These are phyloP conservation scores for Lipomyces lipofer DNA, from an alignment of 805 yeast genomes.

Conservation along the genomic window DNA sequence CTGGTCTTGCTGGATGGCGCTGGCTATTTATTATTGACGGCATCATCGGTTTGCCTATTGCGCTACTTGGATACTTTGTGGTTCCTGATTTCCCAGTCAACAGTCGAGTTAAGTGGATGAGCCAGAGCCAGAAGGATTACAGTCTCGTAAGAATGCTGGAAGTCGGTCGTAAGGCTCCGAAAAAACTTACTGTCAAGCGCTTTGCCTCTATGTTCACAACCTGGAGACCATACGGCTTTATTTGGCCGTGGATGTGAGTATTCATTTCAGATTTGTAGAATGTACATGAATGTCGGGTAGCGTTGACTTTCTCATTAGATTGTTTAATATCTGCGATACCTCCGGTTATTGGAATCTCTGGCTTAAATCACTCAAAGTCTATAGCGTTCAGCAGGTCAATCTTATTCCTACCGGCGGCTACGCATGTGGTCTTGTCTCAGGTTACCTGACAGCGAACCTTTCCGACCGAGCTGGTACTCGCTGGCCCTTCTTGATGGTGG, in stretches of 20 bases:
- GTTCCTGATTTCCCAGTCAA: conserved; percentile 66
- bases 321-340: conserved; percentile 17
- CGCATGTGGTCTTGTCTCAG: conserved; percentile 37
- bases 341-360: conserved; percentile 37
- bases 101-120: conserved; percentile 55
- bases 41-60: conserved; percentile 19
- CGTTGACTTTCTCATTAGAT: too few relatives aligned
- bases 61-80: conserved; percentile 33
- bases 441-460: conserved; percentile 35
- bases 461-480: conserved; percentile 39
- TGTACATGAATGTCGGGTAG: too few relatives aligned
- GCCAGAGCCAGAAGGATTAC: conserved; percentile 16
- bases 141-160: conserved; percentile 15
- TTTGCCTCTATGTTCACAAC: conserved; percentile 2
- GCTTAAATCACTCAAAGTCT: conserved; percentile 36
- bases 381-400: conserved; percentile 37
- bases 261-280: too few relatives aligned
- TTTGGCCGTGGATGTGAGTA: conserved; percentile 13
- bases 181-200: conserved; percentile 10
- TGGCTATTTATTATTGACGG: conserved; percentile 27
- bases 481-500: conserved; percentile 33
- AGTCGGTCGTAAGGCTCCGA: conserved; percentile 20
- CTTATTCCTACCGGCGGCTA: conserved; percentile 42
- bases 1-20: conserved; percentile 65
- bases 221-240: conserved; percentile 22